Base-by-base conservation (phyloP, 2,329 filamentous ascomycete genomes). In the Xylaria hypoxylon region DNA sequence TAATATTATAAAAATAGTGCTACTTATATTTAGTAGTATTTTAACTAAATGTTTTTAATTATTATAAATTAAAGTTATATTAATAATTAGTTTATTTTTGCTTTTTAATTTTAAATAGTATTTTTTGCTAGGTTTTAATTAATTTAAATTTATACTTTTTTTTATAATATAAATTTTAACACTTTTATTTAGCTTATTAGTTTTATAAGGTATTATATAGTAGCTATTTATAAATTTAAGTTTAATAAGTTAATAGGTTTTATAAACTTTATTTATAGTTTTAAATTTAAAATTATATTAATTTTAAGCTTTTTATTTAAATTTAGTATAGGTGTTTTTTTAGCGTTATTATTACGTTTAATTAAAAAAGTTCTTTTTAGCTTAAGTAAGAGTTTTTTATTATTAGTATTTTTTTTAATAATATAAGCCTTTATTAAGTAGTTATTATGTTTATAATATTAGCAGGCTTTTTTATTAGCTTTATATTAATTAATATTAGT, bases 341-440 rank as follows among this genome's bases (percentile, higher is more conserved):
- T n/a, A n/a, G n/a, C n/a, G n/a, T n/a, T n/a, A n/a, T n/a, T n/a
- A n/a, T n/a, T n/a, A n/a, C n/a, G n/a, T n/a, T n/a, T n/a, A n/a
- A n/a, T n/a, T 42, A 15, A 42, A 57, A 57, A 13, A 33, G 5
- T 33, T 57, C 44, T 57, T n/a, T n/a, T n/a, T n/a, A n/a, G n/a
- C n/a, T n/a, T n/a, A n/a, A 57, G 24, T 17, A 15, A 57, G 15
- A 58, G 22, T 35, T 58, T 31, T 44, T 45, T 58, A 5, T 11
- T 45, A 45, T 45, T 22, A 22, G 10, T 22, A 19, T 45, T 22
- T 22, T 45, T 45, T 45, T 45, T 45, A 19, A 45, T 22, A 45
- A 45, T 19, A 19, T n/a, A 45, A 4, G n/a, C n/a, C 5, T 19
- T 7, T 19, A 22, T 45, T 5, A 19, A 45, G 22, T 45, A 45